Conservation (phyloP, 495 filamentous ascomycete species). For the Emericellopsis terricola region DNA sequence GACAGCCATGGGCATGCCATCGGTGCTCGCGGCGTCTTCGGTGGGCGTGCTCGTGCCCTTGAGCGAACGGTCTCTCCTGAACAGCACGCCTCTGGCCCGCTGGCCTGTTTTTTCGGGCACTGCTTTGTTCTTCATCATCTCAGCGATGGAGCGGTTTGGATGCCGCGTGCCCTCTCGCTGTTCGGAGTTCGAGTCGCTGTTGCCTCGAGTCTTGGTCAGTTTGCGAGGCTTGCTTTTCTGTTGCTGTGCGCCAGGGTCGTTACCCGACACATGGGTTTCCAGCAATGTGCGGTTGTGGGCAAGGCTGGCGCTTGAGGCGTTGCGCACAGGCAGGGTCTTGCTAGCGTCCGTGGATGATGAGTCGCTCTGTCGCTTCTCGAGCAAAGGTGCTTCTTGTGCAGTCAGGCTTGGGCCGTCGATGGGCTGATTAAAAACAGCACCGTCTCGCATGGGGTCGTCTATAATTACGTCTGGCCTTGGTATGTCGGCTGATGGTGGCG, state of each 20-base stretch:
- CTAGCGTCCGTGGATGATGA: background rate
- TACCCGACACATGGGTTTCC: background rate
- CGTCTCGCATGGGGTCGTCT: background rate
- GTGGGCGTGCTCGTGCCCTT: no score
- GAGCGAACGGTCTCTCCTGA: no score
- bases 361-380: background rate
- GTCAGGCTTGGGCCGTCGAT: background rate
- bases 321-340: background rate
- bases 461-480: background rate
- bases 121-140: no score
- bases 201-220: conserved; percentile 10
- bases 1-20: no score
- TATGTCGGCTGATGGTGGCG: no score
- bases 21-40: no score
- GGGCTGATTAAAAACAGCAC: background rate
- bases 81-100: no score
- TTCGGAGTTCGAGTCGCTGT: conserved; percentile 1
- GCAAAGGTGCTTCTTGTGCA: background rate
- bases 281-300: no score
- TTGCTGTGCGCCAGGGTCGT: background rate
- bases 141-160: no score
- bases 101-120: no score
- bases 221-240: conserved; percentile 11
- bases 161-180: no score
- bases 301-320: background rate